These are phyloP conservation scores for Bipolaris gigantea DNA, from an alignment of 2,329 filamentous ascomycete species.

Conservation along the genomic window DNA sequence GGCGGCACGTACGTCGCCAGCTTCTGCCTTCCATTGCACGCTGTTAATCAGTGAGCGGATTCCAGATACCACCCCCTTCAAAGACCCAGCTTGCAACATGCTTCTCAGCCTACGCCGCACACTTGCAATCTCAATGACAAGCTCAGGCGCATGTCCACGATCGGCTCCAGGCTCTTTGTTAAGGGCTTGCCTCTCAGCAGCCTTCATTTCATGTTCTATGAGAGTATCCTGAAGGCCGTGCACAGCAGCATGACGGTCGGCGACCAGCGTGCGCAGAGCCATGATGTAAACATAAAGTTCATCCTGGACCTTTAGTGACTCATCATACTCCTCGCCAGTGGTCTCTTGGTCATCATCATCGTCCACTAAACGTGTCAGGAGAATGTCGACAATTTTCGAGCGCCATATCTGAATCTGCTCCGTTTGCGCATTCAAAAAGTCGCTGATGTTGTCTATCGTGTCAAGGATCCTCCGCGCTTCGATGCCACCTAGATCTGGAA, in stretches of 20 bases:
- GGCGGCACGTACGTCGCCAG: slow-evolving; percentile 58
- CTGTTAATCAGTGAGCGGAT: slow-evolving; percentile 65
- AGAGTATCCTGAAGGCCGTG: slow-evolving; percentile 77
- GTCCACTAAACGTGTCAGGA: slow-evolving; percentile 77
- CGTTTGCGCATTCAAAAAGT: slow-evolving; percentile 71
- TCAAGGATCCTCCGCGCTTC: slow-evolving; percentile 70
- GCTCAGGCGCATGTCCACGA: slow-evolving; percentile 71
- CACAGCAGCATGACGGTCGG: slow-evolving; percentile 76
- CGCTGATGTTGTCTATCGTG: slow-evolving; percentile 65
- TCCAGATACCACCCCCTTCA: slow-evolving; percentile 71
- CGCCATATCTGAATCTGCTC: slow-evolving; percentile 74
- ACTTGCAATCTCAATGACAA: slow-evolving; percentile 59
- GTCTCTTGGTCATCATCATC: slow-evolving; percentile 72
- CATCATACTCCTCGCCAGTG: slow-evolving; percentile 87
- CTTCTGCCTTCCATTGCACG: slow-evolving; percentile 61
- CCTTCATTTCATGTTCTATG: slow-evolving; percentile 70
- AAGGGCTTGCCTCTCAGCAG: slow-evolving; percentile 62
- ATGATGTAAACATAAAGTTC: slow-evolving; percentile 86
- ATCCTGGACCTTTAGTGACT: slow-evolving; percentile 85
- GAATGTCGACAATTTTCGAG: slow-evolving; percentile 68
- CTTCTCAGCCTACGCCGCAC: slow-evolving; percentile 56
- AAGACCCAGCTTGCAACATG: slow-evolving; percentile 58
- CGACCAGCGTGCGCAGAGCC: slow-evolving; percentile 71
- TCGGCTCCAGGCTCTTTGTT: slow-evolving; percentile 52
- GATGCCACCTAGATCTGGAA: slow-evolving; percentile 65